Percentiles rank a stretch among this genome's conserved stretches.
phyloP scores from a whole-genome alignment of 345 rosid genomes.

The Turnera subulata region DNA sequence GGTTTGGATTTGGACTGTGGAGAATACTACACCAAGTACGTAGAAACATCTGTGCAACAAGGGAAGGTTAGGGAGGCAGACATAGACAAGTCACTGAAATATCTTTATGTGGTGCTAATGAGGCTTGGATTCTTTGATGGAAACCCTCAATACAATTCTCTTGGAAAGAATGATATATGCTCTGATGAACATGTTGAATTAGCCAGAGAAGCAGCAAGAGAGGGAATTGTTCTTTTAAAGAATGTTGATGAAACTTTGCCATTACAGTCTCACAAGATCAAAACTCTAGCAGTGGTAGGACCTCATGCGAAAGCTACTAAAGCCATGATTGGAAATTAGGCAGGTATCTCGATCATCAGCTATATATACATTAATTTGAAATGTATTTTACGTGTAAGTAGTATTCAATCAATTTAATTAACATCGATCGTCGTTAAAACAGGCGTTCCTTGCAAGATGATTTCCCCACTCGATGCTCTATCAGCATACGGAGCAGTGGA shows the following conservation, averaged over 20 bases:
- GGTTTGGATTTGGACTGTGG: constrained; percentile 78
- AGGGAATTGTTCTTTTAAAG: constrained; percentile 57
- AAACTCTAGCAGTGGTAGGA: constrained; percentile 43
- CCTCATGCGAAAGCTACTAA: constrained; percentile 51
- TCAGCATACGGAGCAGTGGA: constrained; percentile 23
- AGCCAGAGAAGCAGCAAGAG: constrained; percentile 51
- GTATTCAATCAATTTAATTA: too few relatives aligned
- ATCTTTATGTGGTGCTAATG: constrained; percentile 46
- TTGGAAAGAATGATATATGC: constrained; percentile 40
- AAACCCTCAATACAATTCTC: constrained; percentile 24
- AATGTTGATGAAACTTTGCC: constrained; percentile 37
- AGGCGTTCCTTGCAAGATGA: constrained; percentile 48
- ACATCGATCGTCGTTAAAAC: too few relatives aligned
- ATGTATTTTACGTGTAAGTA: too few relatives aligned
- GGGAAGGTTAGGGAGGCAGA: constrained; percentile 39
- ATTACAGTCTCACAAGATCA: constrained; percentile 4
- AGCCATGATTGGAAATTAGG: constrained; percentile 58
- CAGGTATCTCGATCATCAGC: constrained; percentile 31
- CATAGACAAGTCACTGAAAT: constrained; percentile 27
- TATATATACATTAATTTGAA: too few relatives aligned
- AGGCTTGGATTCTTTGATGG: constrained; percentile 68
- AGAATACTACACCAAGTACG: constrained; percentile 25
- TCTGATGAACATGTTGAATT: constrained; percentile 29
- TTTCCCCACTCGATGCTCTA: constrained; percentile 45
- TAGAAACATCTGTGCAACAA: constrained; percentile 32